A percentile compares a stretch with the other conserved stretches of the same genome.
Evolutionary conservation across 2,329 filamentous ascomycete genomes (phyloP).

Genomic region (Apiospora kogelbergensis): DNA sequence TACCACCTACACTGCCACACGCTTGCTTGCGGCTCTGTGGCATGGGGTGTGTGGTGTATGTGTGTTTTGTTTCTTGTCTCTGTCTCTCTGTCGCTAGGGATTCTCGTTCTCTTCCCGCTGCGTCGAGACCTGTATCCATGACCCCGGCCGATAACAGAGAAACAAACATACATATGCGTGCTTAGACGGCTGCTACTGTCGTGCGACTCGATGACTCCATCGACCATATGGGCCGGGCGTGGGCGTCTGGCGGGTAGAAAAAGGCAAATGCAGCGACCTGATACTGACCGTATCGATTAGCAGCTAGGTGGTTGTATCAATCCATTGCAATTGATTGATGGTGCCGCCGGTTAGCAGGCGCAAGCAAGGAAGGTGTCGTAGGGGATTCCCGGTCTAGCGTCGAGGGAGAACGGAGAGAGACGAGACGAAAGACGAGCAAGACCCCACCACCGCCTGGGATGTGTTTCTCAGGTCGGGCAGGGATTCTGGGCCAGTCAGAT

Average conservation of each 20-base stretch:
- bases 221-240: not conserved
- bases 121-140: not conserved
- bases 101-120: not conserved
- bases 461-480: not conserved
- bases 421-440: not conserved
- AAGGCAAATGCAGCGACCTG: not conserved
- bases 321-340: not conserved
- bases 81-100: not conserved
- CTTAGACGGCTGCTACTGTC: constrained; percentile 1
- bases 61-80: not conserved
- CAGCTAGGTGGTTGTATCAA: not conserved
- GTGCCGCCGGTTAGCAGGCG: no score
- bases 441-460: not conserved
- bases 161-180: not conserved
- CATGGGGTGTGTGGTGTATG: not conserved
- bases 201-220: constrained; percentile 2
- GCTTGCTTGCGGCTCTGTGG: constrained; percentile 1
- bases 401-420: not conserved
- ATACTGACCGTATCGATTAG: constrained; percentile 3
- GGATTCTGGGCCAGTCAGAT: constrained; percentile 9
- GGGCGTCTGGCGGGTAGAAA: not conserved
- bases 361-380: not conserved
- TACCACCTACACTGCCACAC: no score
- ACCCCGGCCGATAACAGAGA: not conserved
- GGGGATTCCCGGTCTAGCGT: not conserved